Base-by-base conservation (phyloP, 2,329 filamentous ascomycete genomes). In the Truncatella angustata region DNA sequence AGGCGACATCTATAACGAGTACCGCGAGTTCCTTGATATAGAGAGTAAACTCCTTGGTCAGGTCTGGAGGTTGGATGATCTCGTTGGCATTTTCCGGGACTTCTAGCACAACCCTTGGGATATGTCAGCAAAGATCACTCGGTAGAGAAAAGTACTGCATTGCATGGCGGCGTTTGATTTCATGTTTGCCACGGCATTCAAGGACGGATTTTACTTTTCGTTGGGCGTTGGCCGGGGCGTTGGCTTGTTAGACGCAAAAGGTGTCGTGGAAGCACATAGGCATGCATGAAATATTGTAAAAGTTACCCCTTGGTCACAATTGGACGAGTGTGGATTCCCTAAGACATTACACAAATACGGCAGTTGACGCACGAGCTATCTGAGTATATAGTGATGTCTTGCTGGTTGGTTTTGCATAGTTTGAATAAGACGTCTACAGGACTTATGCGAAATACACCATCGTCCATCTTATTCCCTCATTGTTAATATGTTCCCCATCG, bases 31-130 rank as follows among this genome's bases (percentile, higher is more conserved):
- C 62, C 74, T 86, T 56, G 81, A 81, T 34, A 74, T 91, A 55
- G 82, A 87, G 65, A 84, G 87, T 62, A 87, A 87, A 73, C 74
- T 99, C 35, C 74, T 95, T 32, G 84, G 85, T 1, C 91, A 97
- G 70, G 77, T 97, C 10, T 82, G 82, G 66, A 81, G 90, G 55
- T 77, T 96, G 59, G 94, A 99, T 71, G 88, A 94, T 49, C 76
- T 96, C 59, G 86, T 97, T 43, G 87, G 87, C 23, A 80, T 94
- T 11, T 79, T 97, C 60, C 80, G 89, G 56, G 94, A 99, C 66
- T 92, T 82, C 61, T 91, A 67, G 76, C 43, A 12, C 24, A n/a
- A 21, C 23, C 4, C 11, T 39, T 40, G 21, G 7, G 6, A 14
- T 37, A 14, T 26, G 10, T 23, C 45, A 26, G 30, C 30, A 39